These are phyloP conservation scores for Miscanthus sacchariflorus DNA, from an alignment of 202 grass and related monocot genomes.

Conservation along the genomic window DNA sequence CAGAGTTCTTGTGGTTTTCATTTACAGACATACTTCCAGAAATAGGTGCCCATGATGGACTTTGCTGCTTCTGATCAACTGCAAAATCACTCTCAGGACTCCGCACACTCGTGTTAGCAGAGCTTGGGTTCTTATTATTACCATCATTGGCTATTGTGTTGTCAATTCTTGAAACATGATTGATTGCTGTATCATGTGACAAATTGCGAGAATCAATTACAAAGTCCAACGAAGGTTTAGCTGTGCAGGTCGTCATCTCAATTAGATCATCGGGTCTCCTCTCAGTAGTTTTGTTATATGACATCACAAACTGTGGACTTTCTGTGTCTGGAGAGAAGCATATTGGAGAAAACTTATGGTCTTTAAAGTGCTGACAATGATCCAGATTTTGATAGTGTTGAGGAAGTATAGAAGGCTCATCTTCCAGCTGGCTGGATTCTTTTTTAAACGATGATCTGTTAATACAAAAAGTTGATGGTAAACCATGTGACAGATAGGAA, in stretches of 20 bases:
- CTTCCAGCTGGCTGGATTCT: conserved; percentile 50
- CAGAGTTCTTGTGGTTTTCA: conserved; percentile 45
- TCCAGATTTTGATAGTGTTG: conserved; percentile 46
- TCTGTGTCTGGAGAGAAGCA: conserved; percentile 54
- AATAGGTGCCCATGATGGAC: conserved; percentile 38
- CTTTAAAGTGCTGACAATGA: conserved; percentile 52
- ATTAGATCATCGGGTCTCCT: conserved; percentile 54
- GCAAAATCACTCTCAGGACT: conserved; percentile 43
- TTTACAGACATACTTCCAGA: conserved; percentile 51
- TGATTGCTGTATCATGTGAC: conserved; percentile 43
- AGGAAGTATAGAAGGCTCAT: conserved; percentile 57
- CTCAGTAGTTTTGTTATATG: conserved; percentile 64
- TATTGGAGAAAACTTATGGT: conserved; percentile 53
- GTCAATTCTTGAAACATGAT: conserved; percentile 46
- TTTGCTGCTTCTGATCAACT: conserved; percentile 44
- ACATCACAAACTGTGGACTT: conserved; percentile 61
- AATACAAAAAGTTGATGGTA: conserved; percentile 12
- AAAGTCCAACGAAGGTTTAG: conserved; percentile 56
- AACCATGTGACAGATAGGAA: conserved; percentile 28
- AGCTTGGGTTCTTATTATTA: conserved; percentile 39
- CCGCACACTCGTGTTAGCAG: conserved; percentile 26
- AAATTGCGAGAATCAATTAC: conserved; percentile 53
- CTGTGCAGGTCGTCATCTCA: conserved; percentile 49
- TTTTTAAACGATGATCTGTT: conserved; percentile 54
- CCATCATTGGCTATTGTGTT: conserved; percentile 39